A percentile compares a stretch with the other conserved stretches of the same genome.
Conservation (phyloP, 148 eudicot species). For the Beta vulgaris region DNA sequence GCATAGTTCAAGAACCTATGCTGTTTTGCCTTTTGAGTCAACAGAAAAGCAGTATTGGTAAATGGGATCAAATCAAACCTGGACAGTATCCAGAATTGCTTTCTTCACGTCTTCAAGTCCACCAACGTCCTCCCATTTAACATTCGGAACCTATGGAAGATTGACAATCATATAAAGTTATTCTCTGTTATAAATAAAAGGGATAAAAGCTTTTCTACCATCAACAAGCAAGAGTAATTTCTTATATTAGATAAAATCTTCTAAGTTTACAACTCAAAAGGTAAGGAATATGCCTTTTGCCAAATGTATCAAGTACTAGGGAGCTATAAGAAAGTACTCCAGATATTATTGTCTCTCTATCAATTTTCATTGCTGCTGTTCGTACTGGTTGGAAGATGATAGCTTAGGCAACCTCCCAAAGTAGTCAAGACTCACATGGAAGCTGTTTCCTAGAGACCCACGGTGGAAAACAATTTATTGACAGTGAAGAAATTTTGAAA, state of each 20-base stretch:
- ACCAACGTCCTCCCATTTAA: conserved; percentile 99
- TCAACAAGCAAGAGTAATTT: background rate
- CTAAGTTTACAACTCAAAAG: background rate
- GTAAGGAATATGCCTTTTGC: background rate
- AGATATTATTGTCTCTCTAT: background rate
- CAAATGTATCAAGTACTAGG: background rate
- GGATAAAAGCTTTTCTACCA: conserved; percentile 2
- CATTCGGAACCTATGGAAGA: conserved; percentile 73
- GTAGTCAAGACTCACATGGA: background rate
- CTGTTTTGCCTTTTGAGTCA: background rate
- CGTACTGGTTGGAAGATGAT: background rate
- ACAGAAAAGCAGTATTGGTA: conserved; percentile 10
- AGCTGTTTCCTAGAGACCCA: background rate
- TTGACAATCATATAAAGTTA: conserved; percentile 12
- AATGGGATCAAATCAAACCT: conserved; percentile 48
- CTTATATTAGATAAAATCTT: background rate
- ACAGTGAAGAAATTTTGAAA: background rate
- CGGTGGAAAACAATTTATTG: background rate
- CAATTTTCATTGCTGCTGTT: background rate
- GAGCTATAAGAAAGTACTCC: background rate
- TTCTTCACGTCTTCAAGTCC: conserved; percentile 99
- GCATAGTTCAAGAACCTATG: background rate
- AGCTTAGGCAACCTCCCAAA: background rate
- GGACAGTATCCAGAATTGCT: conserved; percentile 93
- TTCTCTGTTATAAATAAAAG: background rate